Evolutionary conservation across 139 green algal genomes (phyloP).

Genomic region (Auxenochlorella pyrenoidosa): DNA sequence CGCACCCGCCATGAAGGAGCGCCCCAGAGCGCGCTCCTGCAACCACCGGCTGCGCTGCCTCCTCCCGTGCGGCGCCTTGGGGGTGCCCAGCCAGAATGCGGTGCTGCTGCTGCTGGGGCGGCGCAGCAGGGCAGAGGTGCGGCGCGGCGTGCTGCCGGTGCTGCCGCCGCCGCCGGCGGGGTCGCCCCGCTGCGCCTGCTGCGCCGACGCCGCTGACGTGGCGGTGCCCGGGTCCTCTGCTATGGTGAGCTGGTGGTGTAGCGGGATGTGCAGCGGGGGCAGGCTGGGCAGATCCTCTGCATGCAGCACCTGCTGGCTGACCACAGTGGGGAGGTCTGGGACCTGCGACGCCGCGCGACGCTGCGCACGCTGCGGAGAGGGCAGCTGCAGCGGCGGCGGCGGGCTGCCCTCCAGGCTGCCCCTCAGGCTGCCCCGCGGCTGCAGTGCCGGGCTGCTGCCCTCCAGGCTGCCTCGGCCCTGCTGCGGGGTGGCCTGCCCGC

Average conservation of each 20-base stretch:
- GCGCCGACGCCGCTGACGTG: neutral
- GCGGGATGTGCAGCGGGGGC: constrained; percentile 37
- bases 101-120: constrained; percentile 9
- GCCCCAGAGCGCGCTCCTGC: constrained; percentile 15
- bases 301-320: neutral
- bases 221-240: neutral
- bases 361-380: neutral
- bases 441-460: neutral
- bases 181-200: neutral
- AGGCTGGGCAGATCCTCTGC: neutral
- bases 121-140: neutral
- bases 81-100: neutral
- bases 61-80: neutral
- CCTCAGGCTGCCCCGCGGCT: neutral
- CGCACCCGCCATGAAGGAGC: constrained; percentile 11
- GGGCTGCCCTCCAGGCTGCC: neutral
- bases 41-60: constrained; percentile 8
- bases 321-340: neutral
- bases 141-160: neutral
- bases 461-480: neutral
- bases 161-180: neutral
- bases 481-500: no score
- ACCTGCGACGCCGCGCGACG: neutral
- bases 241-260: constrained; percentile 1
- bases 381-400: neutral